Percentiles rank a stretch among this genome's conserved stretches.
Evolutionary conservation across 805 yeast species (phyloP).

Genomic region (Candida taoyuanica): DNA sequence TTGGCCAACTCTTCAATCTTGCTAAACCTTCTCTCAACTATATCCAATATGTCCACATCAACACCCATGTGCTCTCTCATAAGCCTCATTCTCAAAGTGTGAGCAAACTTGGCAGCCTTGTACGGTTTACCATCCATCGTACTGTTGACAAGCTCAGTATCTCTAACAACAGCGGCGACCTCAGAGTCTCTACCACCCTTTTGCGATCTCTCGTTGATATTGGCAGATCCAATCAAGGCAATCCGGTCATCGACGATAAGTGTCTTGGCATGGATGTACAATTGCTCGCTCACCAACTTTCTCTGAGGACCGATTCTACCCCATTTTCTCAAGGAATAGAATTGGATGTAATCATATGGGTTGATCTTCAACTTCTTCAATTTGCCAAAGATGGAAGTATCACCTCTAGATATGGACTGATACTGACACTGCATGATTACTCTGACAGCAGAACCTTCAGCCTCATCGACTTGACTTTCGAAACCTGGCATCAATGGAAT

Average conservation of each 20-base stretch:
- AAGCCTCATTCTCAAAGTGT: slow-evolving; percentile 78
- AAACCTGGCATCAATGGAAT: slow-evolving; percentile 98
- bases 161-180: slow-evolving; percentile 84
- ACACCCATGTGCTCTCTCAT: slow-evolving; percentile 98
- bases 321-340: slow-evolving; percentile 93
- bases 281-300: slow-evolving; percentile 78
- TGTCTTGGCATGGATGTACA: slow-evolving; percentile 89
- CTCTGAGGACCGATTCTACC: slow-evolving; percentile 79
- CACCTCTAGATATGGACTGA: slow-evolving; percentile 88
- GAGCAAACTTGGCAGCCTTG: slow-evolving; percentile 83
- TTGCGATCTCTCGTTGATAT: slow-evolving; percentile 95
- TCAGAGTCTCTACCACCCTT: slow-evolving; percentile 93
- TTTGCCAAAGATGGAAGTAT: slow-evolving; percentile 80
- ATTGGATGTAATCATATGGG: slow-evolving; percentile 88
- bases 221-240: slow-evolving; percentile 96
- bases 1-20: slow-evolving; percentile 35
- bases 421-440: slow-evolving; percentile 96
- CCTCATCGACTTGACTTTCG: slow-evolving; percentile 85
- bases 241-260: slow-evolving; percentile 90
- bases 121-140: slow-evolving; percentile 80
- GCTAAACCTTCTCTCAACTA: slow-evolving; percentile 69
- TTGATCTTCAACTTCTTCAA: slow-evolving; percentile 73
- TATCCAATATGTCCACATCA: slow-evolving; percentile 79
- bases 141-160: slow-evolving; percentile 60
- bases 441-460: slow-evolving; percentile 93